Evolutionary conservation across 495 filamentous ascomycete genomes (phyloP), one percentile per base, ranked within the genome.

Genomic region (Penicillium canescens): DNA sequence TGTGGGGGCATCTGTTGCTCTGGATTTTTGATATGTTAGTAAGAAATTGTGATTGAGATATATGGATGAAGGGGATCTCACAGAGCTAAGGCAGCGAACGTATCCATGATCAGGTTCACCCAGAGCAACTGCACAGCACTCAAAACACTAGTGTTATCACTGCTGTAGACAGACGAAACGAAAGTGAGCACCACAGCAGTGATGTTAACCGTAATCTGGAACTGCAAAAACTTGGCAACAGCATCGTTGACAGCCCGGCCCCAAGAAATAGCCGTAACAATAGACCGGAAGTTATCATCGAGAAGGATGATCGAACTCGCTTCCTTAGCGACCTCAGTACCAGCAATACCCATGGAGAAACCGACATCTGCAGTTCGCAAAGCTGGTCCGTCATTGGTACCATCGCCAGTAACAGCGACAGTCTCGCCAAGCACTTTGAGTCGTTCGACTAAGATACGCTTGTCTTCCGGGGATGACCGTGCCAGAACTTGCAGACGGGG

Each of bases 91-190:
- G 91, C 91, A 23, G 91, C 91, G 55, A 96, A 90, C 0, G 91
- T 94, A 58, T 96, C 91, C 91, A 96, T 96, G 67, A 96, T 95
- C 55, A 96, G 76, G 58, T 96, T 96, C 56, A 96, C 88, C 91
- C 91, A 96, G 13, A 96, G 79, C 21, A 96, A 78, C 72, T 96
- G 91, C 14, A 96, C 91, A 7, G 91, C 90, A 4, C 81, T 93
- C 31, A 96, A 74, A 42, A 95, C 91, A 42, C 89, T 88, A 26
- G 78, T 67, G 61, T 86, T 83, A 6, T 82, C 70, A 5, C 62
- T 63, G 59, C 80, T 89, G 24, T 86, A 82, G n/a, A 94, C 85
- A 23, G 91, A 87, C 1, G 91, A 85, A 45, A 95, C 82, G 58
- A 96, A 94, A 12, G 91, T 93, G 42, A 95, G 76, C 10, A 86